Evolutionary conservation across 441 rosid species (phyloP), one percentile per base, ranked within the genome.

Genomic region (Brassica balearica): DNA sequence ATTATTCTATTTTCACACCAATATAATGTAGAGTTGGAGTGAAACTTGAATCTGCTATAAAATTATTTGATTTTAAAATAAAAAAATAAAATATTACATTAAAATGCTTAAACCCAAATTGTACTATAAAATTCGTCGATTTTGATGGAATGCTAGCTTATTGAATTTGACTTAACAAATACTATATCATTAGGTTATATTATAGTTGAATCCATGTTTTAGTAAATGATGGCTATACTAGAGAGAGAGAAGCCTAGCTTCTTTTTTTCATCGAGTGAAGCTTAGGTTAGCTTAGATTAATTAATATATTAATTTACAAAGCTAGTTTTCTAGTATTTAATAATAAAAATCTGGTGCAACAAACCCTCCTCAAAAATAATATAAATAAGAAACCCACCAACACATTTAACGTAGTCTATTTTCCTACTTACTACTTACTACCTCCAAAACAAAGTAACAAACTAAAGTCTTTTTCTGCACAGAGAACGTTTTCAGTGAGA

Each of bases 401-500:
- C 12, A 5, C 65, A 6, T 48, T 12, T 65, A 1, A 68, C 38
- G 69, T 68, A 76, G 53, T 76, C 74, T 10, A 68, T 8, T 68
- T 61, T 76, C 0, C 68, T n/a, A n/a, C 17, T 48, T 4, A 8
- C 51, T 27, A 34, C 41, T 34, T 34, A 6, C 8, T 6, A 1
- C 36, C 12, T 59, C 67, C 79, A 59, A 34, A 34, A 65, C 36
- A 74, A 43, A 61, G 25, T 19, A 43, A 10, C 69, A 10, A 15
- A 29, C 70, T 8, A 7, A 32, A 22, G 36, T 60, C 36, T 48
- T 51, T 51, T 14, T 51, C 56, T 58, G 61, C 29, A 20, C 34
- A 19, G 15, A 66, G 32, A 48, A 76, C 64, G 74, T 12, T 46
- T 46, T 32, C 66, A 67, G 11, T 22, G 17, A 9, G 17, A 41